Evolutionary conservation across 257 asterid genomes (phyloP).

Genomic region (Pogostemon cablin): DNA sequence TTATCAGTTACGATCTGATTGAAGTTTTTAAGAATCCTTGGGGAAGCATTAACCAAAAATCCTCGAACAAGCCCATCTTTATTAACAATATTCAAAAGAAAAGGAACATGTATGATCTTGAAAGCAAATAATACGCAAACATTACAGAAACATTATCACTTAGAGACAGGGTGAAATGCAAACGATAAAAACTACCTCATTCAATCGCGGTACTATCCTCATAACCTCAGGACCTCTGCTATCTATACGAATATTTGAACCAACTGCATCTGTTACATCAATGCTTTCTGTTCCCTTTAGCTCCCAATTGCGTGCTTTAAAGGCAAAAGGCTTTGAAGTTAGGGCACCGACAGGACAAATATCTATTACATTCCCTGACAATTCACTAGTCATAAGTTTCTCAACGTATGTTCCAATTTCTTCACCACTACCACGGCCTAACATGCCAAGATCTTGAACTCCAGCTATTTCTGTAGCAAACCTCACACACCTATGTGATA

Average conservation of each 20-base stretch:
- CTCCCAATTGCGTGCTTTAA: conserved; percentile 99
- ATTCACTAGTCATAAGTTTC: conserved; percentile 95
- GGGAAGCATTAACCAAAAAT: conserved; percentile 1
- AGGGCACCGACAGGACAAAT: conserved; percentile 99
- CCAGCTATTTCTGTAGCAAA: conserved; percentile 97
- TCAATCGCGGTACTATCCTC: conserved; percentile 93
- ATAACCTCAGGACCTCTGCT: conserved; percentile 99
- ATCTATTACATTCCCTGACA: conserved; percentile 97
- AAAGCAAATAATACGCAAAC: conserved; percentile 11
- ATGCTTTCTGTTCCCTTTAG: conserved; percentile 97
- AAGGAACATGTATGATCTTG: background rate
- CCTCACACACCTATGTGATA: conserved; percentile 83
- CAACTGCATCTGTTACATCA: conserved; percentile 99
- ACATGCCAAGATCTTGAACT: conserved; percentile 93
- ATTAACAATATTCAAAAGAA: background rate
- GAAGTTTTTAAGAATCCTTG: background rate
- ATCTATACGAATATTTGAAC: conserved; percentile 96
- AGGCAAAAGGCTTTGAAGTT: conserved; percentile 98
- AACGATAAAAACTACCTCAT: conserved; percentile 57
- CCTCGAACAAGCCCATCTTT: conserved; percentile 15
- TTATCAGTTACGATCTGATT: conserved; percentile 5
- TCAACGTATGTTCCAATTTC: conserved; percentile 99
- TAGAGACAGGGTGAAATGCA: background rate
- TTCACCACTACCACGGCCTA: conserved; percentile 99
- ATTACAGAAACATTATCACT: background rate